phyloP scores from a whole-genome alignment of 352 stramenopile species.

The Albugo candida region DNA sequence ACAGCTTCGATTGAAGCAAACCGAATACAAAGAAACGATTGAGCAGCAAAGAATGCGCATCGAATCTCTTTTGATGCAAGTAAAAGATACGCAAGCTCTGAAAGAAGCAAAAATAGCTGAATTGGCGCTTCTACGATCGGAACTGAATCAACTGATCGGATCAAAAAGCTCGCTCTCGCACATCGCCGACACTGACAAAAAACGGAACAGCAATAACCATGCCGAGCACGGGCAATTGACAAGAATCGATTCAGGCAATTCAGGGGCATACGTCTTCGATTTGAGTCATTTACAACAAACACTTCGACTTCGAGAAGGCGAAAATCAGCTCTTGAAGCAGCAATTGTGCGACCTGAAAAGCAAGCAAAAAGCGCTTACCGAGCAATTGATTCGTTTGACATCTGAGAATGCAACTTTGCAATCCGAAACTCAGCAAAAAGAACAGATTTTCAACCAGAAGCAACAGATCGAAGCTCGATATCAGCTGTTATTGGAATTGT shows the following conservation, averaged over 20 bases:
- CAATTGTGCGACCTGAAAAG: conserved; percentile 39
- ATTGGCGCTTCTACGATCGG: neutral
- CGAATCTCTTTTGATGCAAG: no score
- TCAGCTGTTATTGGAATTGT: conserved; percentile 60
- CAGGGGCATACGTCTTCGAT: conserved; percentile 17
- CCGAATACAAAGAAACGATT: neutral
- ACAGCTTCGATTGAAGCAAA: no score
- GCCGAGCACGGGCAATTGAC: no score
- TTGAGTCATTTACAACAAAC: conserved; percentile 58
- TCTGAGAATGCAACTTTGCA: conserved; percentile 57
- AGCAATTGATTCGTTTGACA: conserved; percentile 55
- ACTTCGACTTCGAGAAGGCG: conserved; percentile 44
- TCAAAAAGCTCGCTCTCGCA: neutral
- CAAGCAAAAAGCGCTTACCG: conserved; percentile 41
- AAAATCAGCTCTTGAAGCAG: conserved; percentile 53
- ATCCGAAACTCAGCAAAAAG: conserved; percentile 23
- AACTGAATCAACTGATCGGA: neutral
- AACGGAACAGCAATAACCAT: no score
- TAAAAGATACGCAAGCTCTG: neutral
- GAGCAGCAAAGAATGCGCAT: conserved; percentile 17
- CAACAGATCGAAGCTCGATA: conserved; percentile 47
- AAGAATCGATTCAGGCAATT: no score
- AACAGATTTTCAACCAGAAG: conserved; percentile 27
- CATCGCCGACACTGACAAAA: neutral
- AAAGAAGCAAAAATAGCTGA: neutral